Evolutionary conservation across 2,329 filamentous ascomycete species (phyloP), one percentile per base, ranked within the genome.

Genomic region (Ascochyta clinopodiicola): DNA sequence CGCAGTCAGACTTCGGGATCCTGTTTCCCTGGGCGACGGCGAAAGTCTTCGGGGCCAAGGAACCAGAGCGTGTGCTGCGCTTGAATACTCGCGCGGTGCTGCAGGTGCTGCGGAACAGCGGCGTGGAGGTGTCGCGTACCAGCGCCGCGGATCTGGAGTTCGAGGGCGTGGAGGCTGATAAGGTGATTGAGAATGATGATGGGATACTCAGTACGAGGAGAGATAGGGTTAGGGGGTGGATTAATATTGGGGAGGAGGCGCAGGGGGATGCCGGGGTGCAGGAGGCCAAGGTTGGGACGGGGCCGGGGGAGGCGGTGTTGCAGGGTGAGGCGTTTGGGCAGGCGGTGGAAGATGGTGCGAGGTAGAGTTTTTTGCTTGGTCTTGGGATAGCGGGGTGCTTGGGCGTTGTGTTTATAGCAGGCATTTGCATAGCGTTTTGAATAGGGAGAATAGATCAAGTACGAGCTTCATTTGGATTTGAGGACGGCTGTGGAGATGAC

Each of bases 51-150:
- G 81, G 82, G 51, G 80, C 80, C 0, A 77, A 96, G 78, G 71
- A 92, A 77, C 70, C 95, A 78, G 69, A 97, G 78, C 44, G 92
- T 88, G 70, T 96, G 86, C 76, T 96, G 83, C 69, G 95, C 77
- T 80, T 99, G 86, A 77, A 98, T 87, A 36, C 92, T 84, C 58
- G 97, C 76, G 59, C 97, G 82, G 66, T 97, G 75, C 76, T 97
- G 87, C 67, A 98, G 79, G 60, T 91, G 81, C 74, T 90, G 36
- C 67, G 80, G n/a, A 73, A 80, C 29, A 66, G 64, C 12, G 75
- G 76, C 0, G 64, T 76, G 1, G 73, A 79, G 56, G 74, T 82
- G 3, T 77, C 77, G 12, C 61, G 68, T n/a, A 77, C 75, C 3
- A 77, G 75, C 32, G 66, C 66, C 4, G 54, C 66, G 17, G 79